Conservation (phyloP, 805 yeast species). For the Pichia heedii region DNA sequence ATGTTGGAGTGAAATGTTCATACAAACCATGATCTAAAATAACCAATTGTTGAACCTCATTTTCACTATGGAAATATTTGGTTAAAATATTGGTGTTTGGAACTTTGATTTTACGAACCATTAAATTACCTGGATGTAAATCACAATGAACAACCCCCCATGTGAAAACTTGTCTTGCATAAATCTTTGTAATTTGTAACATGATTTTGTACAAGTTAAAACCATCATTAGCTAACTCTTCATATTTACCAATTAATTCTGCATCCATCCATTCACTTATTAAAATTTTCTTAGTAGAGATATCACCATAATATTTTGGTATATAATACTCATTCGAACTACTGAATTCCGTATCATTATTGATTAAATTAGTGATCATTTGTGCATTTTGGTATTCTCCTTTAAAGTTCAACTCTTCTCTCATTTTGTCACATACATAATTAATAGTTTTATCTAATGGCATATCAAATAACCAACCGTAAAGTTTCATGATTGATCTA, state of each 20-base stretch:
- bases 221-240: constrained; percentile 31
- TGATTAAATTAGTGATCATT: constrained; percentile 30
- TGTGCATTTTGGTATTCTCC: constrained; percentile 48
- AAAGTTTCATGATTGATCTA: constrained; percentile 39
- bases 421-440: constrained; percentile 49
- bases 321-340: constrained; percentile 36
- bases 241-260: constrained; percentile 40
- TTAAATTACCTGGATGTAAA: constrained; percentile 75
- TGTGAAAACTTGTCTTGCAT: constrained; percentile 50
- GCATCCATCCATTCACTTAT: constrained; percentile 77
- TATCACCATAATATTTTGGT: constrained; percentile 42
- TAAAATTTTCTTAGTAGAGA: constrained; percentile 42
- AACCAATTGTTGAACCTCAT: constrained; percentile 45
- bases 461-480: constrained; percentile 51
- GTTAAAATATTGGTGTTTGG: constrained; percentile 4
- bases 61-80: constrained; percentile 9
- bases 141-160: constrained; percentile 69
- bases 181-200: constrained; percentile 41
- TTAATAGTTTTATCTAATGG: constrained; percentile 50
- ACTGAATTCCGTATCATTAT: constrained; percentile 32
- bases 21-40: constrained; percentile 71
- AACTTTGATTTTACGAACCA: constrained; percentile 35
- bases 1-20: constrained; percentile 40
- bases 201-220: constrained; percentile 35
- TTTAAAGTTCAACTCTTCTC: constrained; percentile 53